Evolutionary conservation across 129 eudicot species (phyloP), one percentile per base, ranked within the genome.

Genomic region (Solidago caesia): DNA sequence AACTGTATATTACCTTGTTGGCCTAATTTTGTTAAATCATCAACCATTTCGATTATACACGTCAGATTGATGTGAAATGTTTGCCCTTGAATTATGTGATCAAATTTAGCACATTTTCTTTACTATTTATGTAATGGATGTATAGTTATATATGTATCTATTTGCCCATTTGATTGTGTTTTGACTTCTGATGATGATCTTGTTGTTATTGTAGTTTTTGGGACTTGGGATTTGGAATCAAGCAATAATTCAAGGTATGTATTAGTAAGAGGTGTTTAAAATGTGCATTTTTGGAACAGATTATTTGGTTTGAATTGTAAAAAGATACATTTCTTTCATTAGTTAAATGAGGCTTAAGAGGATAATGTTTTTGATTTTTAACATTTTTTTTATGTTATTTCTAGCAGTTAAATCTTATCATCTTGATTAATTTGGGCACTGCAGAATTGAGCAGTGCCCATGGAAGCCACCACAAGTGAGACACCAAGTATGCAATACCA

Each of bases 401-500:
- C 55, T 77, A 86, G 87, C 84, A 64, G 80, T 79, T 74, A 75
- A 58, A 55, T 75, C 79, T 79, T 77, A 78, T 78, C 81, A 68
- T 78, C 79, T 78, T 80, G 89, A 84, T 75, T 71, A 75, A 77
- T 82, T 81, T 51, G 95, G 96, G 95, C 95, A 91, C 95, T 91
- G 90, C 97, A 85, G 77, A 73, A 73, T 60, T 46, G 68, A 83
- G 97, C 93, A 80, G 97, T 94, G 99, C 97, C 97, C 96, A 93
- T 94, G 99, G 99, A 94, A 52, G 87, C 97, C 87, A 83, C 99
- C 39, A 79, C 90, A 10, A 85, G 99, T 82, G 97, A 88, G 82
- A 76, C 96, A 10, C 82, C 90, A 25, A 86, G 85, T 59, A 76
- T 87, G 77, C 99, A 88, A 73, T 87, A 74, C 84, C 92, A 80